Evolutionary conservation across 352 stramenopile species (phyloP), one percentile per base, ranked within the genome.

Genomic region (Globisporangium radiosum): DNA sequence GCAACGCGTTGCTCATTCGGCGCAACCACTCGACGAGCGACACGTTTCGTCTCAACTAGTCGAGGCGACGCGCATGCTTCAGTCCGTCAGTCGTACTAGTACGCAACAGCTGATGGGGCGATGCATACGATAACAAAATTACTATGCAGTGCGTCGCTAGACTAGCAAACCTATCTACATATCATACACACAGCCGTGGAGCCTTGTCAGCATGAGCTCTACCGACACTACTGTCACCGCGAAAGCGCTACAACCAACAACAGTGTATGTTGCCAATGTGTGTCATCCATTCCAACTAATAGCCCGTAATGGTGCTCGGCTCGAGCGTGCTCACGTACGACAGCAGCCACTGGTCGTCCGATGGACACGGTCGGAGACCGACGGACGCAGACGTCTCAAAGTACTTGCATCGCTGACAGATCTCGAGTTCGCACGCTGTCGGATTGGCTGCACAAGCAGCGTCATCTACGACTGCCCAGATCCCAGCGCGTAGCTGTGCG

Each of bases 21-120:
- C 69, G 66, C 48, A 75, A 81, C 37, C 69, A 67, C 48, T 83
- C 73, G 52, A 83, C 68, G 9, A 83, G 73, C 56, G 73, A 83
- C 63, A 75, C 60, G 17, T 66, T 66, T 19, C 59, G 59, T 13
- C 54, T 64, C 36, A 25, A 54, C 37, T 49, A 33, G 39, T 2
- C 4, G 25, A 33, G 25, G 25, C 25, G 25, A 33, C 25, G 25
- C 25, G 25, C 25, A 3, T 33, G 25, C 25, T 33, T 33, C 25
- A 33, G 25, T 33, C 25, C 25, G 25, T 33, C 25, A 33, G 25
- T 33, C 25, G 25, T 33, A 33, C 25, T 33, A 33, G 25, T 33
- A 33, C 25, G 3, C 25, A 33, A 3, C 25, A 33, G 25, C 25
- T 33, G 25, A 33, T 33, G 25, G 25, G 25, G 25, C 25, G 25